Evolutionary conservation across 2,329 filamentous ascomycete genomes (phyloP).

Genomic region (Davidsoniella eucalypti): DNA sequence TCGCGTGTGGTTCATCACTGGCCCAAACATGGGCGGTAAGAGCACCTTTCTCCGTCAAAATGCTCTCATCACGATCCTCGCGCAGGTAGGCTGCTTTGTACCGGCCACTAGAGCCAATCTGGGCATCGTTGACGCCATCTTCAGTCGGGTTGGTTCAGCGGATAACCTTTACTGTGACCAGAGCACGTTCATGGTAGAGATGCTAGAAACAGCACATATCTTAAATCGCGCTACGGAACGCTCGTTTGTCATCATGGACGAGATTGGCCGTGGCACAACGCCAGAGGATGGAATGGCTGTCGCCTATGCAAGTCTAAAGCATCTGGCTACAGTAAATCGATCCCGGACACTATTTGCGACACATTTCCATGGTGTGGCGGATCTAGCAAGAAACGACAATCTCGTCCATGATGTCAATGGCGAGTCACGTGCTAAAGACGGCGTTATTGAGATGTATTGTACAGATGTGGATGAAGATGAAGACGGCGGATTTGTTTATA

Average conservation of each 20-base stretch:
- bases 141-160: constrained; percentile 81
- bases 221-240: constrained; percentile 66
- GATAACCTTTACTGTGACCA: constrained; percentile 92
- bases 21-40: constrained; percentile 98
- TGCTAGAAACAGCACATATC: constrained; percentile 90
- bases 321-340: constrained; percentile 61
- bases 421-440: neutral
- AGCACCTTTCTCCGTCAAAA: constrained; percentile 93
- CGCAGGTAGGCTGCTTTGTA: constrained; percentile 84
- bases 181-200: constrained; percentile 98
- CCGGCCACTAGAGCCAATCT: constrained; percentile 75
- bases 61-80: constrained; percentile 81
- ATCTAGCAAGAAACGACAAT: constrained; percentile 34
- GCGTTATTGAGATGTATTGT: constrained; percentile 55
- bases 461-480: constrained; percentile 71
- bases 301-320: constrained; percentile 73
- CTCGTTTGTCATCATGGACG: constrained; percentile 96
- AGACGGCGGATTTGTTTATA: constrained; percentile 60
- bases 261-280: constrained; percentile 87
- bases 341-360: constrained; percentile 83
- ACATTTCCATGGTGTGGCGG: constrained; percentile 75
- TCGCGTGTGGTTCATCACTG: constrained; percentile 50
- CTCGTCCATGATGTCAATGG: neutral
- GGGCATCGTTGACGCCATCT: constrained; percentile 89
- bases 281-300: constrained; percentile 84